phyloP scores from a whole-genome alignment of 306 rosid species.

The Trifolium dubium region DNA sequence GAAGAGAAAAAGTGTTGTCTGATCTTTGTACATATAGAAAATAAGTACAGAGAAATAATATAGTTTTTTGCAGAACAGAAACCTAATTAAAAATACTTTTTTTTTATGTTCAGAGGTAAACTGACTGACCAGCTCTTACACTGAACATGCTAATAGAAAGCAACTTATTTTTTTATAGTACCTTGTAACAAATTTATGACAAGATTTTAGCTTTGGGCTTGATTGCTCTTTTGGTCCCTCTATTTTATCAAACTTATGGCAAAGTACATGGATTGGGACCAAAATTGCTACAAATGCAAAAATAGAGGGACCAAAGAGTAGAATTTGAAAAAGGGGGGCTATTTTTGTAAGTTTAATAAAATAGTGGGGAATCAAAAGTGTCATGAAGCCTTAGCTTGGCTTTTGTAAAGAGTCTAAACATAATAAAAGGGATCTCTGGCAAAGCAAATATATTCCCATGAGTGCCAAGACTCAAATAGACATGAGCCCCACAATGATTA shows the following conservation, averaged over 20 bases:
- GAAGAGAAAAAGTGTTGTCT: not conserved
- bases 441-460: not conserved
- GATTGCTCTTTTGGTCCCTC: no score
- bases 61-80: no score
- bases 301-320: no score
- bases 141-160: not conserved
- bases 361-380: not conserved
- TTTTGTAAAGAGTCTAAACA: not conserved
- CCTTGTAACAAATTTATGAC: not conserved
- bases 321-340: no score
- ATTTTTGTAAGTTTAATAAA: no score
- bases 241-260: no score
- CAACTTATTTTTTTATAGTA: not conserved
- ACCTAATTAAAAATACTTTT: no score
- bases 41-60: no score
- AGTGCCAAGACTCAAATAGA: not conserved
- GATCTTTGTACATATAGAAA: no score
- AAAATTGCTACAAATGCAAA: no score
- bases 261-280: no score
- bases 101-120: not conserved
- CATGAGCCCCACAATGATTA: conserved; percentile 6
- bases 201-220: not conserved
- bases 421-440: not conserved
- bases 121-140: not conserved
- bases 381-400: not conserved